Conservation (phyloP, 805 yeast genomes). For the Priceomyces fermenticarens region DNA sequence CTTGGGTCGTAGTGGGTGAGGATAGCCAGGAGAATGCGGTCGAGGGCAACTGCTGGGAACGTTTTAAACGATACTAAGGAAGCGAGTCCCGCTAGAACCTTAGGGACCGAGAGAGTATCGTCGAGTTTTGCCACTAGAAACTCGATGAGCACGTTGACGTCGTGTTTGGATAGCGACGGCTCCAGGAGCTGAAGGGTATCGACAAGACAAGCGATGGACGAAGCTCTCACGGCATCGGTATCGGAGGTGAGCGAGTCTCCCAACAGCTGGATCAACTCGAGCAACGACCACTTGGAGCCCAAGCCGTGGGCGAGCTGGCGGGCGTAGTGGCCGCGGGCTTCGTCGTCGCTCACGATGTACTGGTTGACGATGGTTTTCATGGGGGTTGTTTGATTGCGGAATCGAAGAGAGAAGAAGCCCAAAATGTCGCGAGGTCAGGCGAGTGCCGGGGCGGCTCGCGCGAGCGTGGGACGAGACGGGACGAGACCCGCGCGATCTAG, state of each 20-base stretch:
- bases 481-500: too few relatives aligned
- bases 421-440: too few relatives aligned
- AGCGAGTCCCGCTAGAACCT: constrained; percentile 52
- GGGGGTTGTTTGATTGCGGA: too few relatives aligned
- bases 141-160: constrained; percentile 46
- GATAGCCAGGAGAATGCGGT: constrained; percentile 35
- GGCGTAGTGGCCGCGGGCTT: constrained; percentile 14
- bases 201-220: constrained; percentile 42
- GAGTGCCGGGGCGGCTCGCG: too few relatives aligned
- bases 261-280: constrained; percentile 54
- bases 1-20: constrained; percentile 49
- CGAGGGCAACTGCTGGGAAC: constrained; percentile 34
- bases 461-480: too few relatives aligned
- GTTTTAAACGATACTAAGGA: constrained; percentile 52
- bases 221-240: constrained; percentile 49
- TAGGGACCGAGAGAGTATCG: constrained; percentile 54
- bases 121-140: constrained; percentile 68
- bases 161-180: constrained; percentile 37
- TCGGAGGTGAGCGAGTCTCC: constrained; percentile 66
- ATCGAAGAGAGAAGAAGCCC: too few relatives aligned
- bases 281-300: constrained; percentile 29
- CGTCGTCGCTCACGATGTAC: constrained; percentile 25
- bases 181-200: constrained; percentile 25
- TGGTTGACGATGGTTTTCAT: constrained; percentile 29
- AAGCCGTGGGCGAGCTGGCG: constrained; percentile 22